Evolutionary conservation across 2,329 filamentous ascomycete species (phyloP).

Genomic region (Pyrenochaeta sp.): DNA sequence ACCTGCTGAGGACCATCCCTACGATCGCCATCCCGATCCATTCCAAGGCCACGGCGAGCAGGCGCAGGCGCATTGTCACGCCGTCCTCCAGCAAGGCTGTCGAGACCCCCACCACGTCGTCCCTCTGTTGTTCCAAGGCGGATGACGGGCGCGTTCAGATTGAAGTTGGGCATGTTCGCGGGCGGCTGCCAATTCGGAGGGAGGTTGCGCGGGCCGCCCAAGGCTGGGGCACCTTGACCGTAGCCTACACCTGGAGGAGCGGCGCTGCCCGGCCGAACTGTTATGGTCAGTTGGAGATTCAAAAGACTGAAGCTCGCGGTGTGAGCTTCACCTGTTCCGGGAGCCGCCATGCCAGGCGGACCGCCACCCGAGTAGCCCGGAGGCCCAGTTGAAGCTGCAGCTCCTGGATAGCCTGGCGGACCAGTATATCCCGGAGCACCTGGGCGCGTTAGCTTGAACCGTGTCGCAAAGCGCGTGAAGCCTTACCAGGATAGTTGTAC

Average conservation of each 20-base stretch:
- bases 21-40: slow-evolving; percentile 67
- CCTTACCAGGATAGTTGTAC: slow-evolving; percentile 47
- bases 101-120: slow-evolving; percentile 62
- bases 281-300: slow-evolving; percentile 7
- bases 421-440: slow-evolving; percentile 71
- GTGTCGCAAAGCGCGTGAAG: not conserved
- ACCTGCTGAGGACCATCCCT: slow-evolving; percentile 71
- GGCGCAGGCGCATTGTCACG: slow-evolving; percentile 55
- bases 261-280: slow-evolving; percentile 20
- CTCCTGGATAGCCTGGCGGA: slow-evolving; percentile 49
- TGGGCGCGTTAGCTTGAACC: slow-evolving; percentile 29
- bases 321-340: slow-evolving; percentile 83
- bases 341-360: slow-evolving; percentile 76
- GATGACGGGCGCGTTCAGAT: slow-evolving; percentile 96
- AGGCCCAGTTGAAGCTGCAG: no score
- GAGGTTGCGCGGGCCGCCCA: slow-evolving; percentile 80
- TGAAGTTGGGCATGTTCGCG: slow-evolving; percentile 93
- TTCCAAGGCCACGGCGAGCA: slow-evolving; percentile 62
- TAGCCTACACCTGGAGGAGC: slow-evolving; percentile 75
- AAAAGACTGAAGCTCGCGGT: no score
- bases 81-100: slow-evolving; percentile 55
- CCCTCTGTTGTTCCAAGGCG: slow-evolving; percentile 83
- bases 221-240: slow-evolving; percentile 73
- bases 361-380: slow-evolving; percentile 77
- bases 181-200: slow-evolving; percentile 87